Evolutionary conservation across 2,329 filamentous ascomycete species (phyloP), one percentile per base, ranked within the genome.

Genomic region (Curvularia lunata): DNA sequence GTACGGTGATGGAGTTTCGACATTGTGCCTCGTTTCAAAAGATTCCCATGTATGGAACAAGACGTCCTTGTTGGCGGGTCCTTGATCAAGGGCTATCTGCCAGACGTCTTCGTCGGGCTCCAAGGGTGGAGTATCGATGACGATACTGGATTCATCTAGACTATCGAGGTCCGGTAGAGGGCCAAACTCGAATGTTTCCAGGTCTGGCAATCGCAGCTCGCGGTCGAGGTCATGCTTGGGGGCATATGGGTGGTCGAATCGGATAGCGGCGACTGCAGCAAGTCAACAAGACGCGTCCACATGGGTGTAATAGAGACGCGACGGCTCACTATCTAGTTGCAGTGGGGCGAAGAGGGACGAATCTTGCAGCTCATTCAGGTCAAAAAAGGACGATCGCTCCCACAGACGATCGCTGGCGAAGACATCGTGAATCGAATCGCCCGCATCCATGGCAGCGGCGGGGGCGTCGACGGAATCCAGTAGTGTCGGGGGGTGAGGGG

Each of bases 11-110:
- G 59, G 66, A 1, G 73, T 63, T 9, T 79, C 75, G 4, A 79
- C 70, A 5, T 78, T 69, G n/a, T 79, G 71, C 0, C 76, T 65
- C 10, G 76, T 71, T 1, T 82, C 77, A 66, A 93, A 93, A 1
- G 76, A 78, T 63, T 92, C 87, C 91, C 91, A 95, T 0, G 88
- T 88, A 59, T 83, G 84, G 67, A 87, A 86, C 38, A 58, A 52
- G 1, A 71, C 53, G 23, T 72, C 55, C 18, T 77, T 69, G 5
- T 74, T 69, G 4, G 63, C 68, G 0, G 68, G 69, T 5, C 70
- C 70, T n/a, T 74, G 47, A 5, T 76, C 70, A 3, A 73, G 54
- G 1, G 77, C 74, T 7, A 75, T 38, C 19, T 75, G 63, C 79
- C 80, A 81, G 2, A 80, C 56, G 54, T 80, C 75, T 30, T 68